Conservation (phyloP, 2,329 filamentous ascomycete genomes). For the Trichoderma sp. region DNA sequence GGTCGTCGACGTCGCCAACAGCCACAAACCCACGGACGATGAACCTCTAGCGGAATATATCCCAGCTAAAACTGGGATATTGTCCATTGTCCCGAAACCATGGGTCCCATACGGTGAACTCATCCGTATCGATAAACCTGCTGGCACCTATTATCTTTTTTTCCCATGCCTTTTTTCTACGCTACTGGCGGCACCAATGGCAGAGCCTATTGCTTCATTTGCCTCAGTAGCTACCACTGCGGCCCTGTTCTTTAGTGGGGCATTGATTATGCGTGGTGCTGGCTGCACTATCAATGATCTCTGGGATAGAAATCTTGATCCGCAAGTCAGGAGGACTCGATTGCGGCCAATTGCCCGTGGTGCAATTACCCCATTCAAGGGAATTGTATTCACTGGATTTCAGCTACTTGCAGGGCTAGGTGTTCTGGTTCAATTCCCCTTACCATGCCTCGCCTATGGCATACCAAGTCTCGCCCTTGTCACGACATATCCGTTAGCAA, state of each 20-base stretch:
- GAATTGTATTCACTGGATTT: slow-evolving; percentile 70
- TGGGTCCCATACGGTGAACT: slow-evolving; percentile 83
- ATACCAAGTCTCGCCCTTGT: slow-evolving; percentile 75
- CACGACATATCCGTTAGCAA: slow-evolving; percentile 76
- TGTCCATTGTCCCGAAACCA: slow-evolving; percentile 68
- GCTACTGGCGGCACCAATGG: slow-evolving; percentile 73
- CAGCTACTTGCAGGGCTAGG: slow-evolving; percentile 74
- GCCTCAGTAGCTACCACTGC: slow-evolving; percentile 64
- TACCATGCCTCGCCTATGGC: slow-evolving; percentile 73
- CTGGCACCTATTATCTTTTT: slow-evolving; percentile 82
- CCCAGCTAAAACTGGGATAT: slow-evolving; percentile 70
- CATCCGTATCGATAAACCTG: slow-evolving; percentile 77
- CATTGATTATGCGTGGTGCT: slow-evolving; percentile 82
- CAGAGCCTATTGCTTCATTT: slow-evolving; percentile 61
- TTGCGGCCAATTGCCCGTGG: slow-evolving; percentile 79
- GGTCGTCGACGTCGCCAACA: slow-evolving; percentile 20
- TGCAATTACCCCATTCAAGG: slow-evolving; percentile 72
- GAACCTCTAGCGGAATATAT: slow-evolving; percentile 49
- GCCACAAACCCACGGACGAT: slow-evolving; percentile 3
- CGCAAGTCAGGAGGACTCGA: slow-evolving; percentile 73
- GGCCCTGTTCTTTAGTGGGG: slow-evolving; percentile 72
- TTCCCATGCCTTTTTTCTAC: slow-evolving; percentile 86
- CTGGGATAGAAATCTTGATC: slow-evolving; percentile 86
- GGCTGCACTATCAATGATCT: slow-evolving; percentile 90
- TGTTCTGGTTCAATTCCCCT: slow-evolving; percentile 74